Percentiles rank a stretch among this genome's conserved stretches.
Conservation (phyloP, 257 asterid species). For the Rauvolfia tetraphylla region DNA sequence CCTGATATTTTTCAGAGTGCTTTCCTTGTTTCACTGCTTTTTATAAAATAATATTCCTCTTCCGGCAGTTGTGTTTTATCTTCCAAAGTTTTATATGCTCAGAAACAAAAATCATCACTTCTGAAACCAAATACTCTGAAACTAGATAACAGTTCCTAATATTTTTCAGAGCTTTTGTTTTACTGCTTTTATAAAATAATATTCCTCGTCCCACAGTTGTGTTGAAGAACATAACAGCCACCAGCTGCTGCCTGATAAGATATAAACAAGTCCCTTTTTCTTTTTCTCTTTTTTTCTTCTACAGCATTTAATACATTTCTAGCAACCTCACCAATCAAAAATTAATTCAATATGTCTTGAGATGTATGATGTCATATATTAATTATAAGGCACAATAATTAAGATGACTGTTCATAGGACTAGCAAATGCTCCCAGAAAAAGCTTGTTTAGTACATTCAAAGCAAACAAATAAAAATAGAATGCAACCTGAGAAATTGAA, state of each 20-base stretch:
- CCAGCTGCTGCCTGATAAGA: background rate
- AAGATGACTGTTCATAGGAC: background rate
- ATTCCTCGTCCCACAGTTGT: background rate
- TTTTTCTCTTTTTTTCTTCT: background rate
- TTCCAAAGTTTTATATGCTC: too few species aligned
- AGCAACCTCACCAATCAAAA: background rate
- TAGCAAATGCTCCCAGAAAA: background rate
- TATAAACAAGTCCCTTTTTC: background rate
- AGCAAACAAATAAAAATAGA: background rate
- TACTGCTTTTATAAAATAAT: background rate
- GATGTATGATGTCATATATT: background rate
- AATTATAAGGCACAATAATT: too few species aligned
- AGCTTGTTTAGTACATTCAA: background rate
- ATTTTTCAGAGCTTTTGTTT: too few species aligned
- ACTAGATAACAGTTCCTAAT: too few species aligned
- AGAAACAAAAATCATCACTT: too few species aligned
- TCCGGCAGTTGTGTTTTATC: too few species aligned
- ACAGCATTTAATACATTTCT: background rate
- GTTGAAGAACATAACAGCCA: background rate
- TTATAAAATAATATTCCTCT: too few species aligned
- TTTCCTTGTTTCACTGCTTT: background rate
- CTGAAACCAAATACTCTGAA: too few species aligned
- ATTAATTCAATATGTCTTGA: background rate
- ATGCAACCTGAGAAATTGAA: background rate
- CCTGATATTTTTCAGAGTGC: background rate